Evolutionary conservation across 1,284 basidiomycete genomes (phyloP), one percentile per base, ranked within the genome.

Genomic region (Fomitopsis schrenkii): DNA sequence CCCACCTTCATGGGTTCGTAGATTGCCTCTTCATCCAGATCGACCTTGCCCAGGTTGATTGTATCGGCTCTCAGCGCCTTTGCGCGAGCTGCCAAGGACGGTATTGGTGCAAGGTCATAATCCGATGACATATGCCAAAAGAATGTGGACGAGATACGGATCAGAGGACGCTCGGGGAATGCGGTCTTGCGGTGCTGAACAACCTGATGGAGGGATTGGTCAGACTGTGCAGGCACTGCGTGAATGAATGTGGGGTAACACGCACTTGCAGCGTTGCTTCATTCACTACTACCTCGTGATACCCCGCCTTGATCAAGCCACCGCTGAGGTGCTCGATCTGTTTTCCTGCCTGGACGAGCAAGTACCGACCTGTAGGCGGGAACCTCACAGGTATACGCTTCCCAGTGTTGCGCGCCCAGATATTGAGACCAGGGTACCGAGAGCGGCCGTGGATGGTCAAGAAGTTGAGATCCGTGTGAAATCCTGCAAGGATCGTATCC

Each of bases 111-210:
- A 19, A 95, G 80, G 59, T 89, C 83, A 65, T 84, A 89, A 72
- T 96, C 94, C 3, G 92, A 93, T 0, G 90, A 93, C 38, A 97
- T 81, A 70, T 95, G 94, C 89, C 90, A 95, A 79, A 97, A 97
- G 79, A 96, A 95, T 0, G 94, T 97, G 1, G 93, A 95, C 5
- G 94, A 96, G 65, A 97, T 94, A 22, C 95, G 87, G 66, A 95
- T 93, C 42, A 90, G 79, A 14, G 94, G 94, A n/a, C 94, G 85
- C 58, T 85, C 81, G 0, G 92, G 87, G 65, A 81, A 78, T 58
- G 82, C 76, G 3, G 68, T 63, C 67, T 83, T 87, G 45, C 88
- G 82, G 57, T 79, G 77, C 62, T 86, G 82, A 55, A 95, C 87
- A 1, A 84, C 83, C 90, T 94, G 62, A 26, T 38, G 19, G 15